Percentiles rank a stretch among this genome's conserved stretches.
These are phyloP conservation scores for Nicotiana otophora DNA, from an alignment of 257 asterid species.

Conservation along the genomic window DNA sequence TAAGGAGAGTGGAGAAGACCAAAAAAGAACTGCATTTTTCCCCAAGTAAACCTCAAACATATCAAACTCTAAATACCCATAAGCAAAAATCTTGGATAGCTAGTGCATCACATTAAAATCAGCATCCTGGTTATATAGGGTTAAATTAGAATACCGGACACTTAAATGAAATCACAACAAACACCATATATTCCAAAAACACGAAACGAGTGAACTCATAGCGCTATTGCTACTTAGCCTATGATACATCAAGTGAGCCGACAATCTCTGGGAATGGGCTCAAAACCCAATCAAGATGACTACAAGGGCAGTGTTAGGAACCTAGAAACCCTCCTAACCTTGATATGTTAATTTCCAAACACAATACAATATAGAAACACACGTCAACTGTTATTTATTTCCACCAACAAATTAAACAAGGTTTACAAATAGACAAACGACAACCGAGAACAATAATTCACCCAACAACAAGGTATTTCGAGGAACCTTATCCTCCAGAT, in stretches of 20 bases:
- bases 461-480: no score
- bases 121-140: background rate
- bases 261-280: background rate
- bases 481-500: no score
- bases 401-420: no score
- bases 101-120: constrained; percentile 1
- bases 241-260: background rate
- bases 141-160: background rate
- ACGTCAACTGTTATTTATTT: no score
- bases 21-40: background rate
- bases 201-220: background rate
- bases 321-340: no score
- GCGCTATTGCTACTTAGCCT: background rate
- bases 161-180: background rate
- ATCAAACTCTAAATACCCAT: background rate
- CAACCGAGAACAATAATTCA: no score
- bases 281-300: background rate
- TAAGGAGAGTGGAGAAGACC: background rate
- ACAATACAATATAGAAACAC: no score
- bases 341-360: no score
- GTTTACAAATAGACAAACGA: no score
- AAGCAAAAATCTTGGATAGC: background rate
- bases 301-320: background rate
- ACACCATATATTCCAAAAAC: background rate
- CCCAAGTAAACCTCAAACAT: background rate